Percentiles rank a stretch among this genome's conserved stretches.
phyloP scores from a whole-genome alignment of 208 protist genomes.

The Trypanosoma rangeli region DNA sequence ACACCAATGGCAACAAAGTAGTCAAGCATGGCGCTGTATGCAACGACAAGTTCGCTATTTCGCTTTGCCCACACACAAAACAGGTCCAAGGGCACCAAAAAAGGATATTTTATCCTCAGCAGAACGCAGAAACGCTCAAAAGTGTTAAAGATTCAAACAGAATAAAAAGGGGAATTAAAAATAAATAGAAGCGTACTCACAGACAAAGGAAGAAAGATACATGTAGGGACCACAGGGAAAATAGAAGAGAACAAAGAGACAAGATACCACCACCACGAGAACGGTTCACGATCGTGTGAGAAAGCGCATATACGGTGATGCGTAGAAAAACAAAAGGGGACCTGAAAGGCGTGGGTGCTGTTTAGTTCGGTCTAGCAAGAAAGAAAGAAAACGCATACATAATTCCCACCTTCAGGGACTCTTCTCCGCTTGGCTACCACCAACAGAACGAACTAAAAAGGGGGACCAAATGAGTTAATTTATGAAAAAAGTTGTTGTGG shows the following conservation, averaged over 20 bases:
- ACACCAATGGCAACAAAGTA: conserved; percentile 68
- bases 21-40: conserved; percentile 42
- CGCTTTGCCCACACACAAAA: conserved; percentile 1
- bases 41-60: background rate
- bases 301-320: background rate
- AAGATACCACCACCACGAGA: background rate
- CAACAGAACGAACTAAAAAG: background rate
- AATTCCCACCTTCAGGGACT: background rate
- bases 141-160: background rate
- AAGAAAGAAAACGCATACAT: background rate
- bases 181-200: conserved; percentile 1
- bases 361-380: background rate
- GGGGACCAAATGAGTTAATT: background rate
- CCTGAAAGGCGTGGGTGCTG: background rate
- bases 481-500: background rate
- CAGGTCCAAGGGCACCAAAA: conserved; percentile 2
- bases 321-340: background rate
- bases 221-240: no score
- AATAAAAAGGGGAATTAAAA: conserved; percentile 2
- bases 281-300: background rate
- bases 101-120: background rate
- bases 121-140: background rate
- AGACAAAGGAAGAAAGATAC: no score
- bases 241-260: no score
- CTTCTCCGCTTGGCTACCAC: background rate